These are phyloP conservation scores for Neckera pumila DNA, from an alignment of 225 moss, liverwort and hornwort genomes.

Conservation along the genomic window DNA sequence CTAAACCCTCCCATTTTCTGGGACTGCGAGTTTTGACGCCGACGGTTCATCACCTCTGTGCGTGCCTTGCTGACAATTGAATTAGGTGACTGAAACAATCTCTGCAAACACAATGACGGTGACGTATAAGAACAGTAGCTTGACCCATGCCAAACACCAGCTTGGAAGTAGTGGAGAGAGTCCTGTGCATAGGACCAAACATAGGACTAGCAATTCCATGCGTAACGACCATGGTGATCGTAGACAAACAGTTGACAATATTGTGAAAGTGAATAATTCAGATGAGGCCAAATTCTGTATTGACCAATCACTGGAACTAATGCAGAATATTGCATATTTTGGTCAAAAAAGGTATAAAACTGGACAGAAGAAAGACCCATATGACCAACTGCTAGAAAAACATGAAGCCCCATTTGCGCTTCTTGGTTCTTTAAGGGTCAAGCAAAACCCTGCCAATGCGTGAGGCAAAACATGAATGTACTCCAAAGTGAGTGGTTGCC, in stretches of 20 bases:
- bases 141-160: background rate
- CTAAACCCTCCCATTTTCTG: conserved; percentile 26
- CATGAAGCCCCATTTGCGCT: background rate
- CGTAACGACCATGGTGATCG: background rate
- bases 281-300: background rate
- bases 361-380: background rate
- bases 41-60: conserved; percentile 62
- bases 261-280: background rate
- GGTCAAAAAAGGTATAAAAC: background rate
- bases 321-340: background rate
- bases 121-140: background rate
- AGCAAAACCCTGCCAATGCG: background rate
- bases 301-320: background rate
- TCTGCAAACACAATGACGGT: conserved; percentile 21
- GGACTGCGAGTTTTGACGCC: conserved; percentile 38
- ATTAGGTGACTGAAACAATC: conserved; percentile 75
- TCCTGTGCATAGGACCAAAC: background rate
- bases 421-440: background rate
- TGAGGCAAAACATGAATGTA: background rate
- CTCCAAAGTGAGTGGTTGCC: background rate
- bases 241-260: background rate
- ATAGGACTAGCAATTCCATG: background rate
- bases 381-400: background rate
- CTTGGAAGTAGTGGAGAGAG: background rate
- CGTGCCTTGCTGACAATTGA: conserved; percentile 75